Base-by-base conservation (phyloP, 2,329 filamentous ascomycete species). In the Xylaria hypoxylon region DNA sequence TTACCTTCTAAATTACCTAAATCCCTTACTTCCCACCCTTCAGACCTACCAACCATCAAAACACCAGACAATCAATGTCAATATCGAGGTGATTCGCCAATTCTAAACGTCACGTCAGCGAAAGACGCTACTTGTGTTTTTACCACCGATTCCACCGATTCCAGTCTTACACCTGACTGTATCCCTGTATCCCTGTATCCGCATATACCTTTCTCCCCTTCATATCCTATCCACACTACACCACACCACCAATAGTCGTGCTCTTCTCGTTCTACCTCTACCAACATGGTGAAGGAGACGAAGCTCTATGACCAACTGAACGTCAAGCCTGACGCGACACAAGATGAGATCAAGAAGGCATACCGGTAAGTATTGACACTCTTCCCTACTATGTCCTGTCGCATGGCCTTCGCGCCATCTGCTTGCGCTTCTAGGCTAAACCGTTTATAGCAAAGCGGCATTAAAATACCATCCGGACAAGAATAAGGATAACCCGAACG, bases 261-360 rank as follows among this genome's bases (percentile, higher is more conserved):
- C 52, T 42, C 22, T n/a, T 10, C 2, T 42, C 26, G 1, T 53
- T 70, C 55, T 55, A 70, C 48, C 66, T 51, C 73, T 80, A 88
- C 74, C 72, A 97, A 69, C 33, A 76, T 98, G 95, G 93, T 96
- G 73, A 92, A 93, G 75, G 95, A 98, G 84, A 96, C 92, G 59
- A 97, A 96, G 82, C 90, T 98, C 70, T 99, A 99, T 85, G 93
- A 98, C 80, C 86, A 89, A 70, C 86, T 99, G 75, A 85, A 86
- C 78, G 84, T 97, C 80, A 91, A 92, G 79, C 88, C 95, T 42
- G 87, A 89, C 67, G 93, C 94, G 26, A 86, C 89, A 26, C 93
- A 96, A 81, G 95, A 97, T 77, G 95, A 98, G 71, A 97, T 99
- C 79, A 98, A 97, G 80, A 99, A 98, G 79, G 96, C 90, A 65